Evolutionary conservation across 2,329 filamentous ascomycete species (phyloP), one percentile per base, ranked within the genome.

Genomic region (Monosporascus sp.): DNA sequence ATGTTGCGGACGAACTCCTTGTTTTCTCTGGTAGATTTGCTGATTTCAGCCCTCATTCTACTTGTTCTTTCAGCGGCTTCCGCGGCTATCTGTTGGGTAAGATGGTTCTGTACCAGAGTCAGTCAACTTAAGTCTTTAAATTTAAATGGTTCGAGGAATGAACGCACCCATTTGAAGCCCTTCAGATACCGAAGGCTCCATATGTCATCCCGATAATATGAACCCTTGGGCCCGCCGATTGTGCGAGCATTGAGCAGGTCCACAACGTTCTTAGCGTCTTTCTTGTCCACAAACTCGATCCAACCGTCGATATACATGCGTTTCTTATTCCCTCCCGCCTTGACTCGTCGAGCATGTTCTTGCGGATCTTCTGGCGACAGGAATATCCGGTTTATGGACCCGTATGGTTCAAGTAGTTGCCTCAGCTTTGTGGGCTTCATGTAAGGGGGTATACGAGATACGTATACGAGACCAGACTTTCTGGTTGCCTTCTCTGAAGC

Each of bases 131-230:
- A 6, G 15, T 24, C 47, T 8, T 34, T 34, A 8, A 54, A 55
- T n/a, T 57, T 56, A 57, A 82, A 62, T 61, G 80, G 71, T 47
- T 70, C 3, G 34, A 24, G n/a, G 41, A 48, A 53, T 54, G 14
- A 57, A 59, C 61, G 58, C 9, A 42, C 75, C 90, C 90, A 95
- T 70, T 93, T 94, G 74, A 94, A 93, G 1, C 88, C 89, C 57
- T 83, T 86, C 57, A 95, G 73, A 65, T 95, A 95, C 55, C 88
- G 80, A 57, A 94, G 74, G 62, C 88, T 92, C 90, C 90, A 95
- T 45, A 95, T 80, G 68, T 95, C 90, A 67, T 95, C 90, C 62
- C 88, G 83, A 73, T 93, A 95, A 67, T 88, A 90, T 48, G 81
- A 82, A 14, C 89, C 81, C 73, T 95, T 95, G 73, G 92, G 92